Base-by-base conservation (phyloP, 768 basidiomycete species). In the Mycena albidolilacea region DNA sequence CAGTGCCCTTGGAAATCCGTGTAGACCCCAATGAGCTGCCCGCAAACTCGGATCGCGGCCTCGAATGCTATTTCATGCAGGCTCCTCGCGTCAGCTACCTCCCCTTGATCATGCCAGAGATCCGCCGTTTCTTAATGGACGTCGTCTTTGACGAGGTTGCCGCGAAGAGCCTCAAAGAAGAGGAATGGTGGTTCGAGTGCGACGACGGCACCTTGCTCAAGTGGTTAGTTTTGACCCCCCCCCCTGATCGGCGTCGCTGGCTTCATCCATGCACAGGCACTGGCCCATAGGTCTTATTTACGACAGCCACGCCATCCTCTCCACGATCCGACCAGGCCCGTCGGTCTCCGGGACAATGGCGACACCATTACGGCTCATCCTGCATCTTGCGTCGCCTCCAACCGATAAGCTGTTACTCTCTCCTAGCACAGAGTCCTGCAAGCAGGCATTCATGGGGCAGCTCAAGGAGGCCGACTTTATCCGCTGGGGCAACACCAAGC, bases 181-280 rank as follows among this genome's bases (percentile, higher is more conserved):
- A 95, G 69, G 94, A 97, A 64, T 96, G 97, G 95, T 99, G 97
- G 98, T 98, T 99, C 81, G 96, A 98, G 82, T 93, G 92, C 73
- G 93, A 94, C 65, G 93, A 91, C 75, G 95, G 95, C 39, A 89
- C 87, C 7, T 79, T 94, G 61, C 87, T 97, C 77, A 95, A 96
- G 84, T 98, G 97, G 97, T 97, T 69, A 73, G 90, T 86, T 62
- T 48, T 65, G 69, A 57, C 19, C 66, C 67, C 57, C 17, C 17
- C 37, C 41, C 44, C 41, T 67, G 57, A 17, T 67, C 64, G 23
- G 23, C 17, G 7, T 54, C 9, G 57, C 35, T 60, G 15, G 21
- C 59, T 39, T 37, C 46, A 61, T 44, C 63, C 37, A 67, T 58
- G 37, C 61, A 55, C 79, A 99, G 98, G 97, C 97, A 99, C 82